Base-by-base conservation (phyloP, 1,284 basidiomycete genomes). In the Cutaneotrichosporon mucoides region DNA sequence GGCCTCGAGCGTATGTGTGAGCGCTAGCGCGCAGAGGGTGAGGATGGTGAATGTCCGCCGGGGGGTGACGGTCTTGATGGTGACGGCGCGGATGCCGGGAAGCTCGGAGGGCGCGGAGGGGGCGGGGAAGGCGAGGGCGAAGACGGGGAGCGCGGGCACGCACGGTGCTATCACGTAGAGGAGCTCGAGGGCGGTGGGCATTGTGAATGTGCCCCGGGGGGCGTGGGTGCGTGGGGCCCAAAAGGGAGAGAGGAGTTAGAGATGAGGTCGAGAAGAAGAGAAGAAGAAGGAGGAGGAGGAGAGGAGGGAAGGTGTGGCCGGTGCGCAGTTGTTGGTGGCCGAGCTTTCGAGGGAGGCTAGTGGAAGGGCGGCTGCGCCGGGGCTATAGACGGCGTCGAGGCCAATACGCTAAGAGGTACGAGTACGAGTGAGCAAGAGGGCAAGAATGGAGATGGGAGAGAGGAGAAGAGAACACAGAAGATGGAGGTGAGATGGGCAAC, bases 51-150 rank as follows among this genome's bases (percentile, higher is more conserved):
- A 63, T 1, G 64, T 61, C 24, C 73, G 68, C 6, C 75, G 67
- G 36, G 73, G 73, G n/a, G 68, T 70, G 40, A 74, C 66, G 11
- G 55, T 66, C 45, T 71, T 68, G 56, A 76, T 58, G 1, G 69
- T 73, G 61, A 75, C 70, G 15, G 74, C 72, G 49, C 68, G 55
- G 40, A 76, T 68, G 34, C 73, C 71, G 24, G 15, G 70, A 40
- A 33, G 60, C 51, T 68, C 53, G 15, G 53, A 44, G 41, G 68
- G 16, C 13, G 41, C 6, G 13, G 15, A 6, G 15, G 35, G 11
- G 16, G 55, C 41, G 3, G 59, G 58, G 4, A 55, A 34, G 13
- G 52, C 53, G 42, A 76, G 64, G 37, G 63, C 53, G 12, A 71
- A 56, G 38, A 72, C 60, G 2, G 73, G 74, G 35, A 76, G 56